A percentile compares a stretch with the other conserved stretches of the same genome.
These are phyloP conservation scores for Silene conica DNA, from an alignment of 148 eudicot genomes.

Conservation along the genomic window DNA sequence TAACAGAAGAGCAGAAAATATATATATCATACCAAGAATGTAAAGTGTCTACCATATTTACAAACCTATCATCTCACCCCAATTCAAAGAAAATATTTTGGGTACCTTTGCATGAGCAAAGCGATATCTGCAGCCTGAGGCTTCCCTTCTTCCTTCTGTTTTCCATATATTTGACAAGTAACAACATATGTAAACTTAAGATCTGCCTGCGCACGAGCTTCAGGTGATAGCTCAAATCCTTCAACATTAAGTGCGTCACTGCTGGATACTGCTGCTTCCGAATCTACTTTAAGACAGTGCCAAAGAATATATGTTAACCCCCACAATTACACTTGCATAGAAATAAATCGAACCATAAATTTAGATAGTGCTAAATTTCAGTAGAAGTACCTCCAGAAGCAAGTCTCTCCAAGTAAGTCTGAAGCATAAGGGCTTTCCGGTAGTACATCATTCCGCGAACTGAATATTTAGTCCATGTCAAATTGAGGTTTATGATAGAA, in stretches of 20 bases:
- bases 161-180: conserved; percentile 97
- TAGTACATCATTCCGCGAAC: conserved; percentile 99
- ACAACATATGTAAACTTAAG: conserved; percentile 94
- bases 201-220: conserved; percentile 96
- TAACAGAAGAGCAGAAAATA: background rate
- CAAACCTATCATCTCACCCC: background rate
- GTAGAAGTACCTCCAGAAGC: conserved; percentile 53
- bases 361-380: background rate
- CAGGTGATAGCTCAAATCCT: conserved; percentile 92
- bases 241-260: conserved; percentile 51
- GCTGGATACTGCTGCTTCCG: conserved; percentile 50
- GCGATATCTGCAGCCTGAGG: conserved; percentile 98
- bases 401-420: conserved; percentile 74
- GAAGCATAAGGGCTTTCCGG: conserved; percentile 94
- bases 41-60: background rate
- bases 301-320: conserved; percentile 8
- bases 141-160: conserved; percentile 91
- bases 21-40: background rate
- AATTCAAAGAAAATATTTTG: background rate
- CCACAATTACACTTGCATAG: background rate
- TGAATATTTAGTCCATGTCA: conserved; percentile 30
- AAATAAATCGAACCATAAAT: conserved; percentile 14
- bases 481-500: conserved; percentile 7
- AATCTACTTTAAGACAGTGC: conserved; percentile 38
- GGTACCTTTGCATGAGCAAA: conserved; percentile 88